Evolutionary conservation across 345 rosid species (phyloP).

Genomic region (Gossypium bickii): DNA sequence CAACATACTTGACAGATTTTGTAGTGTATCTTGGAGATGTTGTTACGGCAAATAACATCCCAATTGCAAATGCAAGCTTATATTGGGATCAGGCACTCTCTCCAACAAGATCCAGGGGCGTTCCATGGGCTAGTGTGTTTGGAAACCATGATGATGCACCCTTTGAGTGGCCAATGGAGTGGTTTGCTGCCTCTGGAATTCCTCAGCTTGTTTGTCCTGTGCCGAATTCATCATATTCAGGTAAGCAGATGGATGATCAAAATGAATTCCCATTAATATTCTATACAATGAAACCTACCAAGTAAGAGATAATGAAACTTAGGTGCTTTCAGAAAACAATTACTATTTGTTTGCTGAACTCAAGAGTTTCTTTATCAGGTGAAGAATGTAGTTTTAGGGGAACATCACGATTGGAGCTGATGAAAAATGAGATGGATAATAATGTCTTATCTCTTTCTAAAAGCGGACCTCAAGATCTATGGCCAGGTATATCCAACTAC

Average conservation of each 20-base stretch:
- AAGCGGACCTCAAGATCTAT: constrained; percentile 56
- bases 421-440: constrained; percentile 46
- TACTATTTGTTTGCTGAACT: neutral
- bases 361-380: constrained; percentile 18
- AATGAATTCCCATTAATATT: neutral
- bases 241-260: constrained; percentile 15
- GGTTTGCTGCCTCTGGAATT: constrained; percentile 75
- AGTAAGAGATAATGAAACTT: neutral
- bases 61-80: constrained; percentile 65
- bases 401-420: constrained; percentile 48
- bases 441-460: constrained; percentile 45
- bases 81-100: constrained; percentile 78
- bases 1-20: constrained; percentile 50
- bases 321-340: neutral
- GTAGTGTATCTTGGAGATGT: constrained; percentile 89
- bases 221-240: constrained; percentile 32
- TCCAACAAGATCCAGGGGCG: constrained; percentile 61
- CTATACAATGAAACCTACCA: neutral
- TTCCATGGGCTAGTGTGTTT: constrained; percentile 72
- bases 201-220: constrained; percentile 55
- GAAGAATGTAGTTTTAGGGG: constrained; percentile 52
- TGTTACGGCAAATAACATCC: constrained; percentile 72
- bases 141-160: constrained; percentile 89
- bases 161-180: constrained; percentile 64
- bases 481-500: constrained; percentile 88